phyloP scores from a whole-genome alignment of 768 basidiomycete genomes.

The Auricularia heimuer region DNA sequence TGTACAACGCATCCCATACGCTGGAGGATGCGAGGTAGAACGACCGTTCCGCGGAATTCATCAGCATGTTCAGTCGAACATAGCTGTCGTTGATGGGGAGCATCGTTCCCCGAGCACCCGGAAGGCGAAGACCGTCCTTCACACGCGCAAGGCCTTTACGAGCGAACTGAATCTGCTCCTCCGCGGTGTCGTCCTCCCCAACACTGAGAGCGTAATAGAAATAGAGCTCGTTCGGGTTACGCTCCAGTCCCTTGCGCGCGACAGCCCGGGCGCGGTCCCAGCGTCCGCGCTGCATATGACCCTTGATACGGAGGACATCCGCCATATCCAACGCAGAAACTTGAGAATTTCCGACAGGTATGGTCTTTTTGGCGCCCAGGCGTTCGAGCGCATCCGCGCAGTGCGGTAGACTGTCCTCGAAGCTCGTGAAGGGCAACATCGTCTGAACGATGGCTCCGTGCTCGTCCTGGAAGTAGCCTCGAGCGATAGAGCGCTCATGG shows the following conservation, averaged over 20 bases:
- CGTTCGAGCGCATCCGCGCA: conserved; percentile 42
- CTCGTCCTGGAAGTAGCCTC: conserved; percentile 44
- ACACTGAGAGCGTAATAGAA: conserved; percentile 55
- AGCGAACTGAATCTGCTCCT: conserved; percentile 56
- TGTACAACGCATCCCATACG: conserved; percentile 1
- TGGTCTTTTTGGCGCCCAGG: not conserved
- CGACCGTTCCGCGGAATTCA: conserved; percentile 54
- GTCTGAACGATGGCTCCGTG: conserved; percentile 32
- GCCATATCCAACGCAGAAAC: conserved; percentile 37
- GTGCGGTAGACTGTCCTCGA: conserved; percentile 47
- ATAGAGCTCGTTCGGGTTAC: conserved; percentile 51
- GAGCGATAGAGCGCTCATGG: conserved; percentile 51
- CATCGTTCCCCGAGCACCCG: conserved; percentile 52
- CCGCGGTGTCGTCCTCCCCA: conserved; percentile 35
- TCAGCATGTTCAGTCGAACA: conserved; percentile 44
- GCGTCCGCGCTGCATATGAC: conserved; percentile 40
- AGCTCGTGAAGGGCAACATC: conserved; percentile 52
- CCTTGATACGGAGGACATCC: conserved; percentile 59
- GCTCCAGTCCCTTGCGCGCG: conserved; percentile 38
- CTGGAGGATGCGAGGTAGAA: conserved; percentile 39
- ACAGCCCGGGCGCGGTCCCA: conserved; percentile 27
- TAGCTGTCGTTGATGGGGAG: conserved; percentile 37
- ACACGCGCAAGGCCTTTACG: conserved; percentile 40
- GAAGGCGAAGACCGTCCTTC: conserved; percentile 48
- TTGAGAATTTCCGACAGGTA: conserved; percentile 27